Base-by-base conservation (phyloP, 345 rosid species). In the Carallia brachiata region DNA sequence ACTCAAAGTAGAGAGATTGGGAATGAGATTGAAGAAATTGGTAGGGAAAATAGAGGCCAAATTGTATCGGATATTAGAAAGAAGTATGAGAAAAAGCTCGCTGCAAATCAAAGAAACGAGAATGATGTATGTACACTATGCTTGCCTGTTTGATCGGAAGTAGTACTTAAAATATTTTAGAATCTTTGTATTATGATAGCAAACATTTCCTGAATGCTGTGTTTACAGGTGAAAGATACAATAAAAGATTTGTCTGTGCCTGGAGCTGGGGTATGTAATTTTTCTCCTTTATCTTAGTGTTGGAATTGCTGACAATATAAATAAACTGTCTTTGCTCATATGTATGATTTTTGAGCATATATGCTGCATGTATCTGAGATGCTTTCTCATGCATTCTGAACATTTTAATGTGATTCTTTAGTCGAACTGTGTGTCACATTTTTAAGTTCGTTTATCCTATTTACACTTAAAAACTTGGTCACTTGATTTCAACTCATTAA, bases 51-150 rank as follows among this genome's bases (percentile, higher is more conserved):
- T 62, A 84, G 79, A 76, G 77, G 84, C 77, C 93, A 84, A 80
- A 86, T 55, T 82, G 82, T 90, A 55, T 90, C 91, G 66, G 93
- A 90, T 80, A 95, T 95, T 71, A 86, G 93, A 75, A 90, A 90
- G 88, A 91, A 95, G 85, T 94, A 94, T 70, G 97, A 94, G 78
- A 87, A 77, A 73, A 94, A 90, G 77, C 90, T 94, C 76, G 92
- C 97, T 78, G 96, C 88, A 57, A 79, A 73, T 84, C 92, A 95
- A 76, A 93, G 81, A 85, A 75, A 73, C 27, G 85, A 62, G 71
- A 73, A 61, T 59, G 86, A 85, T 66, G 97, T 95, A 83, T 71
- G 84, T 70, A 69, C 47, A 63, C 23, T 66, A 30, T 54, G 64
- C 39, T 27, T 57, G 6, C 27, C 53, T 36, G 47, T 54, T 15